Conservation (phyloP, 441 rosid species). For the Corymbia calophylla region DNA sequence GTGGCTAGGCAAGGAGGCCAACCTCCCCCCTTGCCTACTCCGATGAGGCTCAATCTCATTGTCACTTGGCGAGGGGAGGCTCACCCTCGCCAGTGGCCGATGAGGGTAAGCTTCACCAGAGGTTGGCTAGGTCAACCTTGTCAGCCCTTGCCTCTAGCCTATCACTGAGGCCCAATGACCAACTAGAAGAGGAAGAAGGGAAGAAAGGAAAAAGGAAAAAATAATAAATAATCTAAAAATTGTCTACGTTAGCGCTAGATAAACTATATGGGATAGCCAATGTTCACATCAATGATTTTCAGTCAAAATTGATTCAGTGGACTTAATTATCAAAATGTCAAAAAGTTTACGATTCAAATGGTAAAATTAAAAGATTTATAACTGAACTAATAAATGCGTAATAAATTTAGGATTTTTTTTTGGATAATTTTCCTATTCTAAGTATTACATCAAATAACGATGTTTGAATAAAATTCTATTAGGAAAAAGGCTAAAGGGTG, state of each 20-base stretch:
- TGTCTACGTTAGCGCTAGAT: background rate
- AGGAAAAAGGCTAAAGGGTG: background rate
- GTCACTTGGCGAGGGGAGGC: background rate
- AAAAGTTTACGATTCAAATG: no score
- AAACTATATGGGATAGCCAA: no score
- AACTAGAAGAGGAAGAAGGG: background rate
- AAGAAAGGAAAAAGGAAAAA: fast-evolving
- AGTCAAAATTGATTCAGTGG: no score
- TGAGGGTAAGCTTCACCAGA: background rate
- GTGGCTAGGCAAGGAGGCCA: background rate
- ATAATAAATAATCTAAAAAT: no score
- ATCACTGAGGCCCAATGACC: background rate
- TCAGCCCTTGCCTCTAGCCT: background rate
- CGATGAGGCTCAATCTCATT: no score
- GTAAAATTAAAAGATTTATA: no score
- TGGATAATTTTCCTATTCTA: background rate
- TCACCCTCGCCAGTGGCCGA: background rate
- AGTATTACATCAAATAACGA: background rate
- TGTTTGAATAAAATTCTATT: background rate
- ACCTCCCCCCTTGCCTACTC: no score
- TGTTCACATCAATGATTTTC: no score
- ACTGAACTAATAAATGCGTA: no score
- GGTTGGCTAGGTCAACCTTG: background rate
- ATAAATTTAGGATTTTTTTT: no score
- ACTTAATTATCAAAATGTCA: no score